Evolutionary conservation across 2,329 filamentous ascomycete species (phyloP), one percentile per base, ranked within the genome.

Genomic region (Neonectria coccinea): DNA sequence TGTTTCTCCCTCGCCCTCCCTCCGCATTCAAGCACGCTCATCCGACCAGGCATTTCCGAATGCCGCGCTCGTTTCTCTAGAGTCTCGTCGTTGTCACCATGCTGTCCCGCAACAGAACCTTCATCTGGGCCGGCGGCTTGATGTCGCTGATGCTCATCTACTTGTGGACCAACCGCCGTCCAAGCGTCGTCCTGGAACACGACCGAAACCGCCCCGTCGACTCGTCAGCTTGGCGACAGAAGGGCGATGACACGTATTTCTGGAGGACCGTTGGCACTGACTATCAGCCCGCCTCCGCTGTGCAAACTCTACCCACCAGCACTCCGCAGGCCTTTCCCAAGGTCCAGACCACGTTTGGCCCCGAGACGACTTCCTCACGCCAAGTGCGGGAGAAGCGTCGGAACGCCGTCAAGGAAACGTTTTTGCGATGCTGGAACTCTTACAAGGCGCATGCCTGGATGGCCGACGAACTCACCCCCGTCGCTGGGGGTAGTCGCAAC

Each of bases 401-500:
- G 14, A 76, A 78, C 2, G 77, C 82, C 7, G 80, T 86, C 29
- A 81, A 80, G 45, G 73, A 72, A 1, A 77, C 79, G 0, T 85
- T 86, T 31, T 29, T 58, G 22, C 62, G 65, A 62, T 69, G 70
- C 55, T 91, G 88, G 87, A 72, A 76, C 4, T 84, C 84, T 27
- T 92, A 92, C 77, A 88, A 84, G 72, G 81, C 82, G 58, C 77
- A 86, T 69, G 90, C 89, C 0, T 92, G 89, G 88, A 83, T 85
- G 70, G 82, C 85, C 52, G 89, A 92, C 74, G 89, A 90, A 68
- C 79, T 91, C 56, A 80, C 81, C 31, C 89, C 89, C 4, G 70
- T 91, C 10, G 83, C 83, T 16, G 87, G 83, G 11, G 71, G 75
- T 2, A 79, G 76, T 53, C 82, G 83, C 48, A 84, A 90, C 69